Conservation (phyloP, 2,329 filamentous ascomycete species). For the Arthroderma uncinatum region DNA sequence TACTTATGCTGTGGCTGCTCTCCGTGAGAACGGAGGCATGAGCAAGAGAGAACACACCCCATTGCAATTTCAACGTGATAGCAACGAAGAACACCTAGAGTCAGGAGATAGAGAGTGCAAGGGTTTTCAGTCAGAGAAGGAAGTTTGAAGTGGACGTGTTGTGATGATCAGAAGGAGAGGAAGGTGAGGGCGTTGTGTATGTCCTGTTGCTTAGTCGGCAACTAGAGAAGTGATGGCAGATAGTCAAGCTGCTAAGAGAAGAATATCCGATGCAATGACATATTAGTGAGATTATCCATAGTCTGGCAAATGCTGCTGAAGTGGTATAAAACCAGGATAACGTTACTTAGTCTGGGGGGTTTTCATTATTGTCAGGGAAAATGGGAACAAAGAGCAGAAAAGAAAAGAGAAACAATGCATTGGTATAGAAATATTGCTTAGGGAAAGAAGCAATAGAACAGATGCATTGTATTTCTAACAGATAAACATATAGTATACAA, state of each 20-base stretch:
- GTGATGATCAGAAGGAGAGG: background rate
- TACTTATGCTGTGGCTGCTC: background rate
- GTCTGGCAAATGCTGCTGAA: background rate
- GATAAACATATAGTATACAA: constrained; percentile 11
- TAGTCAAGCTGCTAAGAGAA: background rate
- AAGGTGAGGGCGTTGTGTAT: background rate
- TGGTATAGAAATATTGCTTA: constrained; percentile 5
- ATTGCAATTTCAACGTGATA: background rate
- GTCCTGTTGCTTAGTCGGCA: background rate
- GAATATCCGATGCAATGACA: background rate
- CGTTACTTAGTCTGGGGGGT: background rate
- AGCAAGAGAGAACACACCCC: constrained; percentile 6
- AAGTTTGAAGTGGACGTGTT: background rate
- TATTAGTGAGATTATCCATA: background rate
- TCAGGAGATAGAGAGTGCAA: background rate
- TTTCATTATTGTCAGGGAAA: background rate
- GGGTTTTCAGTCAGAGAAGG: background rate
- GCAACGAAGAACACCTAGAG: background rate
- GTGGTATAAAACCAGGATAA: background rate
- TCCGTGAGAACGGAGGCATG: background rate
- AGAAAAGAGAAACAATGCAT: constrained; percentile 13
- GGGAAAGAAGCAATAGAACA: constrained; percentile 6
- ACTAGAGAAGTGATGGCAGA: background rate
- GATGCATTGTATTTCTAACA: constrained; percentile 7
- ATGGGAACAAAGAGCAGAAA: background rate